phyloP scores from a whole-genome alignment of 1,284 basidiomycete genomes.

The Sporisorium exsertum region DNA sequence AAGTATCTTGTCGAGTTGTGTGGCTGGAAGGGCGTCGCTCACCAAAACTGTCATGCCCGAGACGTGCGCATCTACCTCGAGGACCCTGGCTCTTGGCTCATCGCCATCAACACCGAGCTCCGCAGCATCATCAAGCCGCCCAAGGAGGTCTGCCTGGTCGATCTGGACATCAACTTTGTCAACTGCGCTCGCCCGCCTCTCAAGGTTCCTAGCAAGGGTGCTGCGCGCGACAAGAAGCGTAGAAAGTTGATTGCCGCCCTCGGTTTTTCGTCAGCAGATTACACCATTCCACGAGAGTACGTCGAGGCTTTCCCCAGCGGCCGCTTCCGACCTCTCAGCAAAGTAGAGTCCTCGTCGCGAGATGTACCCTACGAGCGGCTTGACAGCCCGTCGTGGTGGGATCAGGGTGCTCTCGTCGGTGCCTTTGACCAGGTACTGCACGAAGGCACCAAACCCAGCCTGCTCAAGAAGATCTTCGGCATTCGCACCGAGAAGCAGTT shows the following conservation, averaged over 20 bases:
- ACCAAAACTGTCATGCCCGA: slow-evolving; percentile 76
- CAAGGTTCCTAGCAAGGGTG: slow-evolving; percentile 82
- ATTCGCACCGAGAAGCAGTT: slow-evolving; percentile 47
- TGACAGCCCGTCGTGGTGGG: slow-evolving; percentile 91
- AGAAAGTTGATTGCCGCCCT: slow-evolving; percentile 74
- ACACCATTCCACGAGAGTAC: slow-evolving; percentile 76
- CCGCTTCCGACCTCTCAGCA: slow-evolving; percentile 70
- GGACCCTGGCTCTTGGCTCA: slow-evolving; percentile 84
- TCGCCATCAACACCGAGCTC: slow-evolving; percentile 88
- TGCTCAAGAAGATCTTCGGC: slow-evolving; percentile 57
- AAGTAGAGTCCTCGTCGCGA: slow-evolving; percentile 84
- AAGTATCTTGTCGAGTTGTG: slow-evolving; percentile 92
- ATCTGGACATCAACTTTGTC: slow-evolving; percentile 92
- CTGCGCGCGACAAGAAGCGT: slow-evolving; percentile 85
- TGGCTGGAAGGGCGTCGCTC: slow-evolving; percentile 86
- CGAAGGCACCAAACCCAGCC: slow-evolving; percentile 53
- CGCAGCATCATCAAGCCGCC: slow-evolving; percentile 80
- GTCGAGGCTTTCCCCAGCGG: slow-evolving; percentile 95
- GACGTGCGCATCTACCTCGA: slow-evolving; percentile 84
- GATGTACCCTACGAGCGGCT: slow-evolving; percentile 83
- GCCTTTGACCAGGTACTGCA: slow-evolving; percentile 82
- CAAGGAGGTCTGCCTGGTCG: slow-evolving; percentile 85
- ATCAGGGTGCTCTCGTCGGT: slow-evolving; percentile 85
- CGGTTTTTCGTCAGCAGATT: slow-evolving; percentile 54
- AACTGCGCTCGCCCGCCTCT: slow-evolving; percentile 82